Base-by-base conservation (phyloP, 1,284 basidiomycete genomes). In the Psilocybe mexicana region DNA sequence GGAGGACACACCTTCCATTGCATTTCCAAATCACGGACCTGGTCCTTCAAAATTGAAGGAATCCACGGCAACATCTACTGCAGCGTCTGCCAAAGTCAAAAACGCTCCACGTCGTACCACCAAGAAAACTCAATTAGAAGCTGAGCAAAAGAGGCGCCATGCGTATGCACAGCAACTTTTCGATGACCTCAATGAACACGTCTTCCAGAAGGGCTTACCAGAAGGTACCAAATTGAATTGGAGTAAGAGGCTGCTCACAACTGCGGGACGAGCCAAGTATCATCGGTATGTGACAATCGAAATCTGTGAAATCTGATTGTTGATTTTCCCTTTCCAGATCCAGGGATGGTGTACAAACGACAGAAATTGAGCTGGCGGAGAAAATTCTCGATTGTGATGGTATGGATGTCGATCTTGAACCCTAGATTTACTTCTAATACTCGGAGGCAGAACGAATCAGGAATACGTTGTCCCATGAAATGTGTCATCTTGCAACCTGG, bases 401-500 rank as follows among this genome's bases (percentile, higher is more conserved):
- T 88, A 6, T 33, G 46, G 28, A 48, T 35, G 12, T 72, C 14
- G n/a, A 30, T 23, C 47, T n/a, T 33, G 1, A 50, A 47, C 52
- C 35, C 2, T 48, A 3, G 23, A 10, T 24, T 35, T 6, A 8
- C 43, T 42, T 7, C 38, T 47, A 12, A 35, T n/a, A 55, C 36
- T 33, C 33, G 11, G 36, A 36, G 6, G 43, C 30, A 92, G 88
- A 89, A 55, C 83, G 90, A 25, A 86, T 94, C 42, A 76, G 85
- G 23, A 85, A 90, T 67, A 94, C 93, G 0, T 73, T 94, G 2
- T 84, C 89, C 28, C 92, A 94, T 65, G 93, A 94, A 71, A 91
- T 94, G 86, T 94, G 92, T 62, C 93, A 94, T 71, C 73, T 94
- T 28, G 92, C 92, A 4, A 86, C 83, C 56, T 94, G 93, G 92